Conservation (phyloP, 805 yeast species). For the Ogataea ganodermae region DNA sequence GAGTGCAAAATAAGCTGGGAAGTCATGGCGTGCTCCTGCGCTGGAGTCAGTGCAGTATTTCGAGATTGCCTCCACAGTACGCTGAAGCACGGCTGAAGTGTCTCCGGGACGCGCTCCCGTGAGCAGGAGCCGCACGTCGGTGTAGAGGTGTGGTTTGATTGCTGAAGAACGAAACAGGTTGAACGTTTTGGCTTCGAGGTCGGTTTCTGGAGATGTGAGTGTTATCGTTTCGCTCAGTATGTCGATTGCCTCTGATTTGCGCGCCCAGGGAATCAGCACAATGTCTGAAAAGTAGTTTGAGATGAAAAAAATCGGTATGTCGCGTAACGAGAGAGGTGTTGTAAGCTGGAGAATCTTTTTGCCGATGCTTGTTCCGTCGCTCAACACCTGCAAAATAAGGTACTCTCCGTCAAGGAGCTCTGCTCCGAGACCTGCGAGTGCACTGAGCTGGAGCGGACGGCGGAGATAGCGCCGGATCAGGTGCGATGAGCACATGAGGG, state of each 20-base stretch:
- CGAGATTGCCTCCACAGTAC: slow-evolving; percentile 42
- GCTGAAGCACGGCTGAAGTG: slow-evolving; percentile 41
- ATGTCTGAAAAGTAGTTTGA: slow-evolving; percentile 66
- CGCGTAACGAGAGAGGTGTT: slow-evolving; percentile 56
- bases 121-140: slow-evolving; percentile 43
- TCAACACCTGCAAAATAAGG: slow-evolving; percentile 57
- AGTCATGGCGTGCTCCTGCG: slow-evolving; percentile 15
- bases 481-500: slow-evolving; percentile 52
- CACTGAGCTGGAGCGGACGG: slow-evolving; percentile 37
- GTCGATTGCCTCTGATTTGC: slow-evolving; percentile 45
- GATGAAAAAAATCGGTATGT: slow-evolving; percentile 60
- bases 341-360: slow-evolving; percentile 57
- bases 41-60: slow-evolving; percentile 21
- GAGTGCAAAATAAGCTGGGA: slow-evolving; percentile 50
- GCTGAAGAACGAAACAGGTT: slow-evolving; percentile 36
- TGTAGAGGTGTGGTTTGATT: slow-evolving; percentile 48
- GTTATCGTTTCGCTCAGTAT: slow-evolving; percentile 33
- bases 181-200: slow-evolving; percentile 40
- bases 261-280: slow-evolving; percentile 54
- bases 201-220: slow-evolving; percentile 19
- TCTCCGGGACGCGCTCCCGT: slow-evolving; percentile 63
- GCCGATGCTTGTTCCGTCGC: slow-evolving; percentile 58
- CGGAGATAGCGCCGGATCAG: slow-evolving; percentile 42
- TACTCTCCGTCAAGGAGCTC: slow-evolving; percentile 47
- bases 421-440: slow-evolving; percentile 31